Conservation (phyloP, 768 basidiomycete genomes). For the Termitomyces sp. region DNA sequence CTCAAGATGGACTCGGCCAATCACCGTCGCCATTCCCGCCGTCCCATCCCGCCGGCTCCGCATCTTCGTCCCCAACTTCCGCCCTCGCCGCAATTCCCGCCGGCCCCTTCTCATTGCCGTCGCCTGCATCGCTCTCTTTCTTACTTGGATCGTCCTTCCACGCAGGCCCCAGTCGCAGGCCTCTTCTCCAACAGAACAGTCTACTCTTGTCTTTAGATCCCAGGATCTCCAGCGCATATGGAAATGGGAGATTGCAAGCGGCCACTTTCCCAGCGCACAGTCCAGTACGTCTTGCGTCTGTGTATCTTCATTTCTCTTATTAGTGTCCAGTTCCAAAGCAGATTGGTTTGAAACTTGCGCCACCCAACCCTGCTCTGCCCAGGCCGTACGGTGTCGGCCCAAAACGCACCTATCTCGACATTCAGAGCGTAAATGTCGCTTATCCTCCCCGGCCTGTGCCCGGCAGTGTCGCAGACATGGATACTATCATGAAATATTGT, state of each 20-base stretch:
- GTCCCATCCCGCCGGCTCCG: constrained; percentile 55
- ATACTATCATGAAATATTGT: constrained; percentile 81
- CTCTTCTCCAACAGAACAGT: constrained; percentile 28
- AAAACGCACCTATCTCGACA: constrained; percentile 69
- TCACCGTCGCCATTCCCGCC: constrained; percentile 52
- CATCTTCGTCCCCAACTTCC: constrained; percentile 51
- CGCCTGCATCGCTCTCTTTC: constrained; percentile 44
- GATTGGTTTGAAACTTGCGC: no score
- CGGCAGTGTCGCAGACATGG: constrained; percentile 84
- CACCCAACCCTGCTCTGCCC: no score
- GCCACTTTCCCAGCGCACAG: constrained; percentile 77
- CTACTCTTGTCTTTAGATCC: constrained; percentile 66
- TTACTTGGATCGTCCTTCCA: constrained; percentile 27
- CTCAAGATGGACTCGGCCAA: constrained; percentile 45
- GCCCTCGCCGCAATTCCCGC: constrained; percentile 45
- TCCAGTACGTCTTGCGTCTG: constrained; percentile 34
- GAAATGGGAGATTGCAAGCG: constrained; percentile 89
- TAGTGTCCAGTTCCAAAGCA: no score
- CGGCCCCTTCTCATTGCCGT: constrained; percentile 49
- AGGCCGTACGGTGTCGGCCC: constrained; percentile 62
- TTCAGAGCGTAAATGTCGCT: constrained; percentile 54
- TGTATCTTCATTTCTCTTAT: constrained; percentile 14
- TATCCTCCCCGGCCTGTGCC: constrained; percentile 82
- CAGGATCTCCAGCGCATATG: constrained; percentile 81
- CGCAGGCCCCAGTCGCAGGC: not conserved